Percentiles rank a stretch among this genome's conserved stretches.
Evolutionary conservation across 2,329 filamentous ascomycete genomes (phyloP).

Genomic region (Pestalotiopsis sp.): DNA sequence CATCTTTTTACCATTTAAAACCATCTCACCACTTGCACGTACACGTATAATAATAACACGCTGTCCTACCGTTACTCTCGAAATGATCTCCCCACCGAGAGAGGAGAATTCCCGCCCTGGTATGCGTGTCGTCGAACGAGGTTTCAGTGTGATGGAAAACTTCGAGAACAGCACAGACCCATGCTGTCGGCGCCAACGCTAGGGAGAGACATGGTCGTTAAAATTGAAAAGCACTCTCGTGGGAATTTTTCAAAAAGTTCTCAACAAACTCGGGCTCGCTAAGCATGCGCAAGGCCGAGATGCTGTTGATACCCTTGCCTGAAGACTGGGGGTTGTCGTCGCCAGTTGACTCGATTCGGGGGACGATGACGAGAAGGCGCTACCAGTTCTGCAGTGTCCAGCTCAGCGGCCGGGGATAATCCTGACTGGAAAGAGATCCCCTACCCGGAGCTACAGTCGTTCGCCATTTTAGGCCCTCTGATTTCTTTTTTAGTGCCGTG

Average conservation of each 20-base stretch:
- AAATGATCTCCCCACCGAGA: background rate
- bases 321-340: too few species aligned
- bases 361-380: too few species aligned
- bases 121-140: background rate
- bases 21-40: background rate
- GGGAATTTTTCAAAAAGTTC: background rate
- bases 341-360: too few species aligned
- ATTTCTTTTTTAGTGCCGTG: background rate
- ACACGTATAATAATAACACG: background rate
- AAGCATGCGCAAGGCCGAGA: background rate
- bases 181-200: background rate
- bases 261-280: slow-evolving; percentile 7
- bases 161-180: background rate
- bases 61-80: background rate
- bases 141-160: background rate
- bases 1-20: background rate
- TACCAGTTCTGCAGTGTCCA: background rate
- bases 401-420: background rate
- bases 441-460: background rate
- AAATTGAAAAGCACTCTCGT: too few species aligned
- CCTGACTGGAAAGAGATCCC: background rate
- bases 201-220: background rate
- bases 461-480: background rate
- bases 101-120: background rate
- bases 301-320: background rate